These are phyloP conservation scores for Akebia trifoliata DNA, from an alignment of 164 flowering plant genomes.

Conservation along the genomic window DNA sequence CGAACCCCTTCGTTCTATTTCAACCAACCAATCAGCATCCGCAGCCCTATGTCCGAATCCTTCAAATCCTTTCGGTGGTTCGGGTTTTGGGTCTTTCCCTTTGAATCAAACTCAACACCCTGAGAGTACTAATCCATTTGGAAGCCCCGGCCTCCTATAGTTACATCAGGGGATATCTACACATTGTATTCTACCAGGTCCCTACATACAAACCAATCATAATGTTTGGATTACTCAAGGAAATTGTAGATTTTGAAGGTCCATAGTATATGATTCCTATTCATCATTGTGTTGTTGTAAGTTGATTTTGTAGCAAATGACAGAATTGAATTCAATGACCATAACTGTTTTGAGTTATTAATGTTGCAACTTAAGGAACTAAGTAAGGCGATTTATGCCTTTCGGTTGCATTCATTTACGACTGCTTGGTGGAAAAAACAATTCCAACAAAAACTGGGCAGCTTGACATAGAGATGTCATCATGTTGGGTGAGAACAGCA, in stretches of 20 bases:
- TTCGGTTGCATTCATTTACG: too few relatives aligned
- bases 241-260: slow-evolving; percentile 9
- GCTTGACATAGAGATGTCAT: too few relatives aligned
- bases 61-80: slow-evolving; percentile 82
- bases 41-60: slow-evolving; percentile 34
- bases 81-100: slow-evolving; percentile 66
- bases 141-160: slow-evolving; percentile 62
- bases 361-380: too few relatives aligned
- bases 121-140: slow-evolving; percentile 77
- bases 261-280: too few relatives aligned
- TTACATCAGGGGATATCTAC: not conserved
- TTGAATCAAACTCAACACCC: slow-evolving; percentile 37
- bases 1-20: slow-evolving; percentile 63
- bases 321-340: too few relatives aligned
- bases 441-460: too few relatives aligned
- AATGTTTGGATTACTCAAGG: slow-evolving; percentile 7
- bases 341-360: too few relatives aligned
- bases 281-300: too few relatives aligned
- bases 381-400: too few relatives aligned
- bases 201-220: not conserved
- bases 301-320: too few relatives aligned
- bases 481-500: too few relatives aligned
- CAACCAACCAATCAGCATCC: slow-evolving; percentile 45
- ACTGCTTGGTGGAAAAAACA: too few relatives aligned
- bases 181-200: slow-evolving; percentile 7